Conservation (phyloP, 495 filamentous ascomycete genomes). For the Xylaria flabelliformis region DNA sequence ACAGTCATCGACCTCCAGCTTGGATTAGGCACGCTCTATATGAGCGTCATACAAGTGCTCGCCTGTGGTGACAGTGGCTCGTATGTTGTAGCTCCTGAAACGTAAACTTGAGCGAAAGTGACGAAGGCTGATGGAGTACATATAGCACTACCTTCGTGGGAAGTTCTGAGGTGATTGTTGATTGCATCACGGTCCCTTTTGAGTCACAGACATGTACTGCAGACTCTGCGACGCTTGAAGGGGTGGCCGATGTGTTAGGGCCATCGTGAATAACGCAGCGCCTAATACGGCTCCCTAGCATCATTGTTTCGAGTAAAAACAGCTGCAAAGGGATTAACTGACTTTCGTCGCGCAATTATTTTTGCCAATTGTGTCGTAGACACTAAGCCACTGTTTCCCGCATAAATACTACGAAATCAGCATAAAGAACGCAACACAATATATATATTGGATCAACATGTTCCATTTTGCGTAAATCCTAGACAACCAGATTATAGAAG, state of each 20-base stretch:
- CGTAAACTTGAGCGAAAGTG: not conserved
- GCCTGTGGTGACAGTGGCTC: slow-evolving; percentile 14
- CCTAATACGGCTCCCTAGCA: too few relatives aligned
- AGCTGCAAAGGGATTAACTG: too few relatives aligned
- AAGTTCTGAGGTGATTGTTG: slow-evolving; percentile 1
- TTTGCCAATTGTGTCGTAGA: too few relatives aligned
- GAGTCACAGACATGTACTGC: slow-evolving; percentile 11
- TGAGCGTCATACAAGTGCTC: slow-evolving; percentile 12
- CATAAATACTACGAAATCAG: too few relatives aligned
- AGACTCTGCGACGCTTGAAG: not conserved
- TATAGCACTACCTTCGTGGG: slow-evolving; percentile 19
- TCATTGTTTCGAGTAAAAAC: too few relatives aligned
- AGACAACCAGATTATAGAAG: not conserved
- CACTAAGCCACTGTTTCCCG: too few relatives aligned
- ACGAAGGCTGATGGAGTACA: not conserved
- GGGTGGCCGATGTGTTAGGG: not conserved
- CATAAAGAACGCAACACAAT: not conserved
- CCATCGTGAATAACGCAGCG: not conserved
- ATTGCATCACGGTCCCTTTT: slow-evolving; percentile 3
- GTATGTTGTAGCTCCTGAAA: not conserved
- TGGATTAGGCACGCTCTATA: slow-evolving; percentile 13
- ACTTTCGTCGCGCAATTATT: too few relatives aligned
- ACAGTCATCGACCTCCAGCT: slow-evolving; percentile 19
- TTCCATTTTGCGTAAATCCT: not conserved
- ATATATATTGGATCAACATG: not conserved